Conservation (phyloP, 2,329 filamentous ascomycete genomes). For the Cladosporium oxysporum region DNA sequence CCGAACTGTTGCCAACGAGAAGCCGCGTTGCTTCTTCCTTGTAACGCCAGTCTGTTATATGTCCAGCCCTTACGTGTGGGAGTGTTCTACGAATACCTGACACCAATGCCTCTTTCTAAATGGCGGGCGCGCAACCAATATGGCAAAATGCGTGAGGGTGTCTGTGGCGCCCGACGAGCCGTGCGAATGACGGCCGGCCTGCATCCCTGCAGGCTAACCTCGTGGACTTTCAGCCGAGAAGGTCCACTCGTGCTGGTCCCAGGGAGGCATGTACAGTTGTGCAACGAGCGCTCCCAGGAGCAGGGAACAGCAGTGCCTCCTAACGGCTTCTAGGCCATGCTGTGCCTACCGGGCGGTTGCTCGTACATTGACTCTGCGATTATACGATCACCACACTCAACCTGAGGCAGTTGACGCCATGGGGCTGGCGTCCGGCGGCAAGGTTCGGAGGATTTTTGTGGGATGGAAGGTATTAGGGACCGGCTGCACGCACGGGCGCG, state of each 20-base stretch:
- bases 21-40: neutral
- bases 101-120: neutral
- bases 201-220: slow-evolving; percentile 18
- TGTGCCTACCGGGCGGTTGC: neutral
- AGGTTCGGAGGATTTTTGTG: slow-evolving; percentile 16
- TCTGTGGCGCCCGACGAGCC: slow-evolving; percentile 18
- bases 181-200: slow-evolving; percentile 14
- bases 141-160: slow-evolving; percentile 17
- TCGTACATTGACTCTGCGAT: neutral
- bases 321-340: slow-evolving; percentile 1
- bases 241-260: neutral
- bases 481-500: slow-evolving; percentile 8
- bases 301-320: neutral
- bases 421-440: slow-evolving; percentile 2
- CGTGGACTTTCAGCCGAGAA: slow-evolving; percentile 17
- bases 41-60: neutral
- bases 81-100: neutral
- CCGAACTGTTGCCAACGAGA: neutral
- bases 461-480: slow-evolving; percentile 11
- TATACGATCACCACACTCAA: slow-evolving; percentile 8
- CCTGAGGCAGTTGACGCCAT: slow-evolving; percentile 16
- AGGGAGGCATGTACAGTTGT: neutral
- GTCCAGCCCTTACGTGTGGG: neutral
- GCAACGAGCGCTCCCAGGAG: slow-evolving; percentile 1
- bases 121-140: slow-evolving; percentile 10